These are phyloP conservation scores for Hypocreales sp. DNA, from an alignment of 2,329 filamentous ascomycete species.

Conservation along the genomic window DNA sequence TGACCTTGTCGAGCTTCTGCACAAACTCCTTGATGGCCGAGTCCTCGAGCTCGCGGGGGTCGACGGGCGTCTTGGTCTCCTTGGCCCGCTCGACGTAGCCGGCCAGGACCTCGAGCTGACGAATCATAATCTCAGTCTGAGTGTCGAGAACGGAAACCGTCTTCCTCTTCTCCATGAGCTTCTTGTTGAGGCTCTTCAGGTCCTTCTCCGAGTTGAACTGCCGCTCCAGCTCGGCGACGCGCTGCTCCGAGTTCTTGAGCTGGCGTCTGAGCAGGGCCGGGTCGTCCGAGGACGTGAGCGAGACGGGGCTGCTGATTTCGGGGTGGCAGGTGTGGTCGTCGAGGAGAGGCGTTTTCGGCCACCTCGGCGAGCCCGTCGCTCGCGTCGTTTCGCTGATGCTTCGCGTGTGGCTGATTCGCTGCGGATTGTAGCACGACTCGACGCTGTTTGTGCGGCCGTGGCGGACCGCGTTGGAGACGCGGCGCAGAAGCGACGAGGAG, in stretches of 20 bases:
- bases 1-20: slow-evolving; percentile 50
- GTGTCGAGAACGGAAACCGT: slow-evolving; percentile 91
- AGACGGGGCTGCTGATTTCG: slow-evolving; percentile 59
- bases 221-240: slow-evolving; percentile 74
- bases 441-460: slow-evolving; percentile 83
- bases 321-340: slow-evolving; percentile 34
- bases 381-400: slow-evolving; percentile 55
- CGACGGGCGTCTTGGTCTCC: slow-evolving; percentile 63
- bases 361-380: slow-evolving; percentile 47
- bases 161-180: slow-evolving; percentile 81
- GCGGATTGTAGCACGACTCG: slow-evolving; percentile 29
- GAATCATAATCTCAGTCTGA: slow-evolving; percentile 88
- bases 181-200: slow-evolving; percentile 66
- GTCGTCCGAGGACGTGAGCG: slow-evolving; percentile 49
- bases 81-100: slow-evolving; percentile 81
- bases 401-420: slow-evolving; percentile 35
- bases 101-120: slow-evolving; percentile 77
- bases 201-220: slow-evolving; percentile 53
- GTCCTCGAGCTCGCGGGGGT: slow-evolving; percentile 71
- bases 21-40: slow-evolving; percentile 86
- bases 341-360: slow-evolving; percentile 51
- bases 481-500: slow-evolving; percentile 66
- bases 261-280: slow-evolving; percentile 55
- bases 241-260: slow-evolving; percentile 65
- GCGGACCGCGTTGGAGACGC: slow-evolving; percentile 85